Conservation (phyloP, 1,284 basidiomycete genomes). For the Tilletia setariae region DNA sequence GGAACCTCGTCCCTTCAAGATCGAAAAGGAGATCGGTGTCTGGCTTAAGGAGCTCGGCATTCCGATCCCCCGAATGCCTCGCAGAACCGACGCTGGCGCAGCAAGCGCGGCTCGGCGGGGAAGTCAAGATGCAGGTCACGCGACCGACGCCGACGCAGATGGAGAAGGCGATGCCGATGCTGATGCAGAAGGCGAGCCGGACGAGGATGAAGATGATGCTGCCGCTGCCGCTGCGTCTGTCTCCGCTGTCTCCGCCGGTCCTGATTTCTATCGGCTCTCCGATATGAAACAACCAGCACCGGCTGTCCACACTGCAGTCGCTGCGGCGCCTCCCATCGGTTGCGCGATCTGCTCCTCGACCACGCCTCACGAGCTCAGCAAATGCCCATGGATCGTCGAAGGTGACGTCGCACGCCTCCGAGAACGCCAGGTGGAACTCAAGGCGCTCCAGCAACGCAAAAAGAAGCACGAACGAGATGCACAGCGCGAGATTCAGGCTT, state of each 20-base stretch:
- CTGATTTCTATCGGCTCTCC: no score
- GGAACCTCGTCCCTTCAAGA: neutral
- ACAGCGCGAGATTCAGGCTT: slow-evolving; percentile 3
- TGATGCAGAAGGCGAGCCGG: slow-evolving; percentile 9
- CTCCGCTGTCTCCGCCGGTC: neutral
- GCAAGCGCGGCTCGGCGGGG: neutral
- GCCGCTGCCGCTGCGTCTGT: neutral
- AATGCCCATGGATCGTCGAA: slow-evolving; percentile 6
- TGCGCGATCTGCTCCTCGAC: neutral
- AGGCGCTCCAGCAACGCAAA: slow-evolving; percentile 3
- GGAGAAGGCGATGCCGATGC: neutral
- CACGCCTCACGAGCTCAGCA: neutral
- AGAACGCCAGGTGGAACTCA: neutral
- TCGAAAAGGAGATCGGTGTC: slow-evolving; percentile 1
- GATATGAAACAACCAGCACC: neutral
- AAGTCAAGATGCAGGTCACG: neutral
- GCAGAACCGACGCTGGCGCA: neutral
- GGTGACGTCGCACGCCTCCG: neutral
- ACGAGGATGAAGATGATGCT: slow-evolving; percentile 3
- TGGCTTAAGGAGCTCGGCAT: slow-evolving; percentile 5
- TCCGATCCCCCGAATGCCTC: neutral
- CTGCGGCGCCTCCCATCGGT: neutral
- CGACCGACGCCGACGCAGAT: neutral
- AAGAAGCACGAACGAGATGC: neutral
- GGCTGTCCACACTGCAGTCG: neutral